Conservation (phyloP, 768 basidiomycete genomes). For the Tylopilus subfusipes region DNA sequence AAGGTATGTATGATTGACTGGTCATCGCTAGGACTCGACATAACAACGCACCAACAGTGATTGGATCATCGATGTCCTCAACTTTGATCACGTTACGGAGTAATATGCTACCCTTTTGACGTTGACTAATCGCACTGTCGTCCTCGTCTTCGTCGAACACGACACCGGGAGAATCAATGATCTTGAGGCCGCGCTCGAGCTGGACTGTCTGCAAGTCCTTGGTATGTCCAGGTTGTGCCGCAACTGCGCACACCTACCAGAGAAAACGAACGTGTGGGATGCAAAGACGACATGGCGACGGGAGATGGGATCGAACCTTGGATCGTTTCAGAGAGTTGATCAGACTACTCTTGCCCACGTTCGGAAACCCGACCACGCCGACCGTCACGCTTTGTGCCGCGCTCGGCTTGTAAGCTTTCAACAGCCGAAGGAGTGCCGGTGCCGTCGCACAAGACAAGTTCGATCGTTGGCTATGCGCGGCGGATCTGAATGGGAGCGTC, state of each 20-base stretch:
- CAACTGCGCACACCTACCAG: slow-evolving; percentile 81
- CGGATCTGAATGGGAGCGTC: slow-evolving; percentile 86
- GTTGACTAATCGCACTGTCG: slow-evolving; percentile 44
- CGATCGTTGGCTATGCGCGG: slow-evolving; percentile 69
- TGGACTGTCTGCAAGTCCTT: slow-evolving; percentile 88
- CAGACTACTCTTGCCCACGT: slow-evolving; percentile 93
- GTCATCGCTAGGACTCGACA: neutral
- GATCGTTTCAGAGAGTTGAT: slow-evolving; percentile 90
- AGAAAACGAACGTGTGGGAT: neutral
- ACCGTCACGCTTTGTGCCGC: slow-evolving; percentile 68
- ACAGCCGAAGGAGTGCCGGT: slow-evolving; percentile 71
- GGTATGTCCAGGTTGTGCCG: slow-evolving; percentile 92
- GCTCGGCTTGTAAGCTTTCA: slow-evolving; percentile 79
- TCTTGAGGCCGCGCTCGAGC: slow-evolving; percentile 86
- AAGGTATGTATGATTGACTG: neutral
- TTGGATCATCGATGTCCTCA: slow-evolving; percentile 87
- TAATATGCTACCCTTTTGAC: slow-evolving; percentile 55
- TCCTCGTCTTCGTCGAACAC: slow-evolving; percentile 71
- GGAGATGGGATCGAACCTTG: slow-evolving; percentile 48
- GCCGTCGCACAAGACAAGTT: slow-evolving; percentile 78
- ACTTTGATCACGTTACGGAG: slow-evolving; percentile 87
- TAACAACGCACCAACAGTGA: slow-evolving; percentile 67
- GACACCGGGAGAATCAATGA: slow-evolving; percentile 96
- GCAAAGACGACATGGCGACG: neutral
- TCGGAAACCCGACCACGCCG: slow-evolving; percentile 94